phyloP scores from a whole-genome alignment of 345 rosid genomes.

The Sapria himalayana region DNA sequence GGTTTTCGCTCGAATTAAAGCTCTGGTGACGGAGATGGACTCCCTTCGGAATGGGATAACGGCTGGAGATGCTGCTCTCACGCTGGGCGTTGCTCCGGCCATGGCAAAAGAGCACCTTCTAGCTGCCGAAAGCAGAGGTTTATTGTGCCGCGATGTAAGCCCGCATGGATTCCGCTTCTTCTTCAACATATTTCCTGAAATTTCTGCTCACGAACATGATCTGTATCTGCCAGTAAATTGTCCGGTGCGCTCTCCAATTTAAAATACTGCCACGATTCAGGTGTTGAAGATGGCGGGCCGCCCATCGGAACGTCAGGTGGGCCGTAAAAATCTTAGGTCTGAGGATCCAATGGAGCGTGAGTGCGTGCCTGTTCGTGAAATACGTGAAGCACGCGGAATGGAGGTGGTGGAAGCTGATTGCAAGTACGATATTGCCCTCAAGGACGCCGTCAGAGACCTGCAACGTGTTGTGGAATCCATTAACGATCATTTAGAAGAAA shows the following conservation, averaged over 20 bases:
- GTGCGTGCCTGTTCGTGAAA: slow-evolving; percentile 67
- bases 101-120: slow-evolving; percentile 96
- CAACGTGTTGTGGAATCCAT: slow-evolving; percentile 68
- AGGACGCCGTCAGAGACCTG: slow-evolving; percentile 76
- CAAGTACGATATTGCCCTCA: slow-evolving; percentile 55
- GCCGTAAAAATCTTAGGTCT: slow-evolving; percentile 57
- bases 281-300: slow-evolving; percentile 69
- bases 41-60: slow-evolving; percentile 49
- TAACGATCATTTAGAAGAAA: slow-evolving; percentile 65
- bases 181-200: slow-evolving; percentile 54
- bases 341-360: slow-evolving; percentile 51
- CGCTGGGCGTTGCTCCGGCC: slow-evolving; percentile 85
- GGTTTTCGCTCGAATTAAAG: slow-evolving; percentile 61
- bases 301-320: slow-evolving; percentile 55
- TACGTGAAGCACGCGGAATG: slow-evolving; percentile 66
- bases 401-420: slow-evolving; percentile 88
- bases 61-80: slow-evolving; percentile 86
- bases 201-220: slow-evolving; percentile 22
- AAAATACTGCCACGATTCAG: slow-evolving; percentile 81
- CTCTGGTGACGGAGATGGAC: slow-evolving; percentile 43
- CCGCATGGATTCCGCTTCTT: slow-evolving; percentile 77
- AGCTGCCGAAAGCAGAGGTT: slow-evolving; percentile 73
- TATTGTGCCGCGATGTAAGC: slow-evolving; percentile 78
- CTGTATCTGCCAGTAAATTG: slow-evolving; percentile 36
- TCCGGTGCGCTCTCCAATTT: too few species aligned